These are phyloP conservation scores for Zymoseptoria ardabiliae DNA, from an alignment of 2,329 filamentous ascomycete genomes.

Conservation along the genomic window DNA sequence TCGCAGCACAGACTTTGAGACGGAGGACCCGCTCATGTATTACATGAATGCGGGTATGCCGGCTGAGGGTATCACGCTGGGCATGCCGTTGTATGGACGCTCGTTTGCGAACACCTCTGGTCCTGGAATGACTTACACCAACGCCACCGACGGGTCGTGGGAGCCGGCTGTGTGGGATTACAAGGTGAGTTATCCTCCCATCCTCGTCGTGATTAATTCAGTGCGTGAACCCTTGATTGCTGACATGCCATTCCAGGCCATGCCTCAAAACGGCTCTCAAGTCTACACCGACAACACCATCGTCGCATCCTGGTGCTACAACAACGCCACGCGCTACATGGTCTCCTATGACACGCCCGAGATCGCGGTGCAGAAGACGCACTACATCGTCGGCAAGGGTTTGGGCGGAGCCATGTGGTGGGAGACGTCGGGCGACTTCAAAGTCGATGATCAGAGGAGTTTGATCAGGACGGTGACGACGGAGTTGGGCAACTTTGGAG, in stretches of 20 bases:
- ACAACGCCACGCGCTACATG: slow-evolving; percentile 54
- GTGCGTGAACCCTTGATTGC: not conserved
- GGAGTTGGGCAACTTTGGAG: slow-evolving; percentile 29
- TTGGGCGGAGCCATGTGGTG: slow-evolving; percentile 91
- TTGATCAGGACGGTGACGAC: slow-evolving; percentile 35
- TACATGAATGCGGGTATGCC: slow-evolving; percentile 57
- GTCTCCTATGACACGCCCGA: slow-evolving; percentile 66
- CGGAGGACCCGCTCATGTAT: slow-evolving; percentile 58
- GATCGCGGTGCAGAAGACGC: slow-evolving; percentile 60
- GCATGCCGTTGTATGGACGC: slow-evolving; percentile 86
- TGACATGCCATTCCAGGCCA: slow-evolving; percentile 32
- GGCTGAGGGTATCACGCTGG: slow-evolving; percentile 67
- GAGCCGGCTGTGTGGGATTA: slow-evolving; percentile 63
- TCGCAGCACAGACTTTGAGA: slow-evolving; percentile 66
- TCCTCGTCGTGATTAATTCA: slow-evolving; percentile 4
- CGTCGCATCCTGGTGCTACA: slow-evolving; percentile 70
- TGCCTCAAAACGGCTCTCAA: slow-evolving; percentile 52
- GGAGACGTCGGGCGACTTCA: slow-evolving; percentile 73
- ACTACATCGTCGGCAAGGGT: slow-evolving; percentile 56
- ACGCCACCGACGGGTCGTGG: slow-evolving; percentile 70
- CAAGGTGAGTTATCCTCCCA: slow-evolving; percentile 7
- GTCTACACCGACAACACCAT: slow-evolving; percentile 57
- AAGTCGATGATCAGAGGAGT: slow-evolving; percentile 46
- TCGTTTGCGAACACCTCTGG: slow-evolving; percentile 73
- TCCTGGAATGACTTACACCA: slow-evolving; percentile 58